A percentile compares a stretch with the other conserved stretches of the same genome.
Conservation (phyloP, 2,329 filamentous ascomycete genomes). For the Chlorencoelia australis region DNA sequence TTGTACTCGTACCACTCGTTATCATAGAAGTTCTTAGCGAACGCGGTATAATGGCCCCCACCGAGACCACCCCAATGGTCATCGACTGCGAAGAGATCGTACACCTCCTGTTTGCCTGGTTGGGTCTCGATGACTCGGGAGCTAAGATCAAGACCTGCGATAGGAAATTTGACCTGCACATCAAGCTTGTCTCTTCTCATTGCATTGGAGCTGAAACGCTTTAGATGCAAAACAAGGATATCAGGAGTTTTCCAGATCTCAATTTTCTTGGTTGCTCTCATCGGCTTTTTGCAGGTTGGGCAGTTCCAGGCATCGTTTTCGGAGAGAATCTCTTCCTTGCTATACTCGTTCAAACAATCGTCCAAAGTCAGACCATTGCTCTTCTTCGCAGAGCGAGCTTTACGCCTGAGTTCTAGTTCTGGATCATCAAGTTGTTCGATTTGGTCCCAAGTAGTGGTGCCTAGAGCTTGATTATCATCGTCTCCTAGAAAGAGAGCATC, state of each 20-base stretch:
- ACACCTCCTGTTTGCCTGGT: constrained; percentile 71
- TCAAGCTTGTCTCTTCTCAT: constrained; percentile 86
- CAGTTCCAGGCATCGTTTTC: constrained; percentile 98
- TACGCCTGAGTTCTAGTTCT: constrained; percentile 53
- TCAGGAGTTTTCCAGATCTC: constrained; percentile 96
- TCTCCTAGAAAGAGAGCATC: constrained; percentile 64
- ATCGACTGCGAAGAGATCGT: constrained; percentile 91
- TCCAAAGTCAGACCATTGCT: constrained; percentile 74
- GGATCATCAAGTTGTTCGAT: constrained; percentile 43
- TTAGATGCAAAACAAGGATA: constrained; percentile 88
- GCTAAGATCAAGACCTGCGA: constrained; percentile 76
- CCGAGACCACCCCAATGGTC: constrained; percentile 91
- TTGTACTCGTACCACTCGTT: constrained; percentile 94
- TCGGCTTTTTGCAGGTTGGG: constrained; percentile 86
- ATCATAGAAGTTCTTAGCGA: constrained; percentile 85
- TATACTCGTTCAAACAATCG: constrained; percentile 89
- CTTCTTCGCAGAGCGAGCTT: constrained; percentile 52
- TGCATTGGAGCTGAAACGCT: constrained; percentile 82
- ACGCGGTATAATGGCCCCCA: constrained; percentile 93
- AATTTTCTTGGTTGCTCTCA: constrained; percentile 89
- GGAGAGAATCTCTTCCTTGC: constrained; percentile 85
- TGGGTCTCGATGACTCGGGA: constrained; percentile 70
- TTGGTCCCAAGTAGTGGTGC: constrained; percentile 45
- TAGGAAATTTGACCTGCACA: constrained; percentile 80
- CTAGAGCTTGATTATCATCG: constrained; percentile 35